These are phyloP conservation scores for Paraglomus brasilianum DNA, from an alignment of 192 early-diverging fungal species.

Conservation along the genomic window DNA sequence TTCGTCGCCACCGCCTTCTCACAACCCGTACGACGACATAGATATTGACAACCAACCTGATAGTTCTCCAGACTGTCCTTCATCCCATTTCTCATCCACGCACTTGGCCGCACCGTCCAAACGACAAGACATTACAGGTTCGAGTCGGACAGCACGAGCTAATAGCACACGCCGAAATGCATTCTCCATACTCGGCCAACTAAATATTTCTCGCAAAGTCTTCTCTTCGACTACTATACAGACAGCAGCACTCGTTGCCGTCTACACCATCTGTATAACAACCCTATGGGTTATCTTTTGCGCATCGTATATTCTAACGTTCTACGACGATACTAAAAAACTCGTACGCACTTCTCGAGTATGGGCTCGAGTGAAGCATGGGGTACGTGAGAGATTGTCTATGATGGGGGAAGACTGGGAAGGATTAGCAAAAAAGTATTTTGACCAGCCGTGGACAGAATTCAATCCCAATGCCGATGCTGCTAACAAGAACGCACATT, in stretches of 20 bases:
- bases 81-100: background rate
- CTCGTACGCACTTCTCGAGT: slow-evolving; percentile 17
- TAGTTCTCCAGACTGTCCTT: background rate
- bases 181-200: slow-evolving; percentile 2
- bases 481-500: background rate
- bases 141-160: background rate
- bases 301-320: slow-evolving; percentile 23
- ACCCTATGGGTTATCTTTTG: slow-evolving; percentile 20
- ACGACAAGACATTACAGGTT: background rate
- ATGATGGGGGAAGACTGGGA: slow-evolving; percentile 32
- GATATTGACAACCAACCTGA: background rate
- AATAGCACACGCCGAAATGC: background rate
- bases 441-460: slow-evolving; percentile 21
- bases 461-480: background rate
- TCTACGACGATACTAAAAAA: slow-evolving; percentile 25
- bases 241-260: background rate
- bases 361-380: slow-evolving; percentile 17
- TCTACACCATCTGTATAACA: slow-evolving; percentile 29
- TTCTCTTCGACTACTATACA: slow-evolving; percentile 20
- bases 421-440: slow-evolving; percentile 24
- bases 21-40: slow-evolving; percentile 2
- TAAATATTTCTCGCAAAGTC: slow-evolving; percentile 14
- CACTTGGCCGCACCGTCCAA: background rate
- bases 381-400: slow-evolving; percentile 3
- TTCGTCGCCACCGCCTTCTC: slow-evolving; percentile 5